Conservation (phyloP, 345 rosid species). For the Alliaria petiolata region DNA sequence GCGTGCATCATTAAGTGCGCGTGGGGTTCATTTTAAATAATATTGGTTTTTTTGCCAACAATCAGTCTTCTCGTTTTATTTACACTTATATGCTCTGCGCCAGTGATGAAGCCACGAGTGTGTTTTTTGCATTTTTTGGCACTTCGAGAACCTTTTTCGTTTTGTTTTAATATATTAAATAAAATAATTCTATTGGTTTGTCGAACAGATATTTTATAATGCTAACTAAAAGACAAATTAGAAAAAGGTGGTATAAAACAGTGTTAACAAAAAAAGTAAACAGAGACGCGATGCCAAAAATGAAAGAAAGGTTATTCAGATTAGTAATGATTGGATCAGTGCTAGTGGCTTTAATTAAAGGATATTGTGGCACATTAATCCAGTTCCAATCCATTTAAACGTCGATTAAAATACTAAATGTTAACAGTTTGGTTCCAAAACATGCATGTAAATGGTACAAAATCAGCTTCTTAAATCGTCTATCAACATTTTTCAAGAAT, state of each 20-base stretch:
- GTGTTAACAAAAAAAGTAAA: not conserved
- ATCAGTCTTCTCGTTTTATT: too few species aligned
- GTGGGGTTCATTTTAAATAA: too few species aligned
- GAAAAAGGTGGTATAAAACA: not conserved
- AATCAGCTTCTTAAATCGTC: too few species aligned
- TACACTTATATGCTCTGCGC: not conserved
- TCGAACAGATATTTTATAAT: not conserved
- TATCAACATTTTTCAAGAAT: too few species aligned
- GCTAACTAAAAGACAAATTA: not conserved
- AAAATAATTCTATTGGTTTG: not conserved
- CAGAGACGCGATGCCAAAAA: not conserved
- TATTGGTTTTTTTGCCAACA: too few species aligned
- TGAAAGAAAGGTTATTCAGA: not conserved
- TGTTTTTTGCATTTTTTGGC: not conserved
- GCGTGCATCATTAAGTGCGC: too few species aligned
- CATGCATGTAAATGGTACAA: too few species aligned
- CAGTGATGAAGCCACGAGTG: not conserved
- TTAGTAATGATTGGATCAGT: too few species aligned
- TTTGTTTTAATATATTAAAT: not conserved
- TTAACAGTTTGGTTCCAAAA: too few species aligned
- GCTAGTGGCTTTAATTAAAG: not conserved
- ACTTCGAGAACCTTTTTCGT: not conserved
- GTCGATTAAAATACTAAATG: too few species aligned
- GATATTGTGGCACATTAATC: not conserved
- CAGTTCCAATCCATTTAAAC: not conserved